Percentiles rank a stretch among this genome's conserved stretches.
phyloP scores from a whole-genome alignment of 2,329 filamentous ascomycete genomes.

The Paracorniculantispora psalliotae region DNA sequence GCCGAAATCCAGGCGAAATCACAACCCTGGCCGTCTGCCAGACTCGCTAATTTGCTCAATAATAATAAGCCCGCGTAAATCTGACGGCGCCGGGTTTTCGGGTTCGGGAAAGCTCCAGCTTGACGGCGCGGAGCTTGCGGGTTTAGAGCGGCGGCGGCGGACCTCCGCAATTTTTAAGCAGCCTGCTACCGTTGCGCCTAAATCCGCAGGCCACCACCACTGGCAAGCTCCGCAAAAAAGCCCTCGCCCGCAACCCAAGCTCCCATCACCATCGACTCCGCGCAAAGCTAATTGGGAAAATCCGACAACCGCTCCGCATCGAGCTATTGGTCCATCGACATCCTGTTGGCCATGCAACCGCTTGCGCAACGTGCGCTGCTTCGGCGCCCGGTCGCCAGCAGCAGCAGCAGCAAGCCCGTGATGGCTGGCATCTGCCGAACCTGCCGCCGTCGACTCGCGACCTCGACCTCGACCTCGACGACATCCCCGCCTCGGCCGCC shows the following conservation, averaged over 20 bases:
- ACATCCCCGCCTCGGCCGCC: constrained; percentile 40
- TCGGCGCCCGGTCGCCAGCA: constrained; percentile 15
- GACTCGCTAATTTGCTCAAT: background rate
- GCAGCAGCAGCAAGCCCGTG: too few relatives aligned
- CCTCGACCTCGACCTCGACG: constrained; percentile 18
- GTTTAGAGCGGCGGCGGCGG: background rate
- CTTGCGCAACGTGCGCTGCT: constrained; percentile 21
- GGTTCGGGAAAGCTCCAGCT: background rate
- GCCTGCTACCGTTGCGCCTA: background rate
- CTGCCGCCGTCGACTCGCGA: constrained; percentile 29
- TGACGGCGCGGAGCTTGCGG: background rate
- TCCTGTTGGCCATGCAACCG: constrained; percentile 17
- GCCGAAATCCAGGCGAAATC: too few relatives aligned
- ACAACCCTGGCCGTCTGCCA: background rate
- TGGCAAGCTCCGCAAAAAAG: constrained; percentile 3
- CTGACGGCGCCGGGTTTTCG: background rate
- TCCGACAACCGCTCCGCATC: background rate
- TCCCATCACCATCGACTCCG: background rate
- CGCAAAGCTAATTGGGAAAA: background rate
- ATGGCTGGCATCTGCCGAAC: constrained; percentile 24
- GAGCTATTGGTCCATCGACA: background rate
- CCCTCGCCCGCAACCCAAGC: background rate
- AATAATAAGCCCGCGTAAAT: background rate
- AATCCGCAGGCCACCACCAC: constrained; percentile 3
- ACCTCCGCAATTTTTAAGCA: background rate